Evolutionary conservation across 2,329 filamentous ascomycete species (phyloP).

Genomic region (Colletotrichum australisinense): DNA sequence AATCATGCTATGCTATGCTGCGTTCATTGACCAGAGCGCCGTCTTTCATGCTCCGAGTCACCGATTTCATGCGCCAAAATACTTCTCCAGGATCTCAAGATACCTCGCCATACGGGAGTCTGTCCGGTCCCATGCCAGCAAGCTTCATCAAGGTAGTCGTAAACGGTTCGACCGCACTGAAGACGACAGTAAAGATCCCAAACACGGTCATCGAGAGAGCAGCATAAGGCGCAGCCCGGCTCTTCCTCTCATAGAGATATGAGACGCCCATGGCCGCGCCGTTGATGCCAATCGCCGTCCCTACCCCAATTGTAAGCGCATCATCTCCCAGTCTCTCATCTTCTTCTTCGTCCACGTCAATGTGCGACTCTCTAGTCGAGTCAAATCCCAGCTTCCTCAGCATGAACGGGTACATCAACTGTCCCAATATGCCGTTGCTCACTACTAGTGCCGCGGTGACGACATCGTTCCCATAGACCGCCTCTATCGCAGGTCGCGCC

Average conservation of each 20-base stretch:
- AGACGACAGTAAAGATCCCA: conserved; percentile 66
- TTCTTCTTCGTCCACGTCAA: background rate
- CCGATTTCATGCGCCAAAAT: background rate
- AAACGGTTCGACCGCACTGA: conserved; percentile 62
- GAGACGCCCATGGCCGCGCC: conserved; percentile 70
- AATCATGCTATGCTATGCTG: background rate
- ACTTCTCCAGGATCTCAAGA: too few relatives aligned
- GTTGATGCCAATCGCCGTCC: conserved; percentile 67
- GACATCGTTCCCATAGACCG: conserved; percentile 56
- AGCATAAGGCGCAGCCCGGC: conserved; percentile 65
- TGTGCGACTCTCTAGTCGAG: background rate
- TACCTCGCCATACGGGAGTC: too few relatives aligned
- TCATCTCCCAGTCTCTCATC: conserved; percentile 38
- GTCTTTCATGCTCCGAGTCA: background rate
- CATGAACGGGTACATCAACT: conserved; percentile 51
- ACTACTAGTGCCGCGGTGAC: conserved; percentile 64
- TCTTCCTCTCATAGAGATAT: conserved; percentile 65
- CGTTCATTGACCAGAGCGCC: background rate
- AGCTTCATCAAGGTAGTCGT: conserved; percentile 47
- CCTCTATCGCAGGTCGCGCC: conserved; percentile 57
- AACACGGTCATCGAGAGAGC: conserved; percentile 69
- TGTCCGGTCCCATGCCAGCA: background rate
- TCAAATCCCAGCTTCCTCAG: conserved; percentile 41
- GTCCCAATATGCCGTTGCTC: conserved; percentile 60
- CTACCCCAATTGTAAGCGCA: conserved; percentile 57